Evolutionary conservation across 179 eudicot genomes (phyloP), one percentile per base, ranked within the genome.

Genomic region (Camellia oleifera): DNA sequence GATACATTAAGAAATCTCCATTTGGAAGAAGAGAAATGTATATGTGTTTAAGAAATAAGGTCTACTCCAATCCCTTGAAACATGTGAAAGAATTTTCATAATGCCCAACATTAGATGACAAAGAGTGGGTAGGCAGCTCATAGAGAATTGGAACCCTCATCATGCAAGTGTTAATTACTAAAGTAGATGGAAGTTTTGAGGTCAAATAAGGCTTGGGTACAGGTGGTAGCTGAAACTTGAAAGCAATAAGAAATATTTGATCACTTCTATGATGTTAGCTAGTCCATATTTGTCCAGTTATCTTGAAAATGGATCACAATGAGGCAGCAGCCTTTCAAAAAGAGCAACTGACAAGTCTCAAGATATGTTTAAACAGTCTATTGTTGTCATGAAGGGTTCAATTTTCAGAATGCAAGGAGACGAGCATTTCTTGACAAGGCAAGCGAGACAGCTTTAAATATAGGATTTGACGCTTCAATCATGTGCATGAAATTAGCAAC

Each of bases 81-180:
- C 13, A 56, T 54, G 62, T n/a, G 10, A 73, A 73, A 54, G 64
- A 18, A 73, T 56, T 73, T 73, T 73, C 7, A 12, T 53, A 73
- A 54, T 2, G 44, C 42, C 48, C 23, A 73, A 54, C 12, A 73
- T 52, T 14, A 20, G 76, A 72, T 11, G 45, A 20, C 2, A 48
- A 48, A 58, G 20, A 32, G 20, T 54, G 42, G 13, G 23, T 46
- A 73, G 48, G 76, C 9, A 54, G 63, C 32, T 54, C 63, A 73
- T 18, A 72, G 11, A 6, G 40, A 13, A 11, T 13, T 14, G 18
- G 5, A 72, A 23, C 26, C 15, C 12, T 71, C 57, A 20, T 26
- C 32, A 26, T 26, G n/a, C 17, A 9, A 15, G 11, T 71, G 12
- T 15, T 4, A 12, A 70, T 70, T 48, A 11, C 17, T 17, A 46